phyloP scores from a whole-genome alignment of 805 yeast genomes.

The Saturnispora serradocipensis region DNA sequence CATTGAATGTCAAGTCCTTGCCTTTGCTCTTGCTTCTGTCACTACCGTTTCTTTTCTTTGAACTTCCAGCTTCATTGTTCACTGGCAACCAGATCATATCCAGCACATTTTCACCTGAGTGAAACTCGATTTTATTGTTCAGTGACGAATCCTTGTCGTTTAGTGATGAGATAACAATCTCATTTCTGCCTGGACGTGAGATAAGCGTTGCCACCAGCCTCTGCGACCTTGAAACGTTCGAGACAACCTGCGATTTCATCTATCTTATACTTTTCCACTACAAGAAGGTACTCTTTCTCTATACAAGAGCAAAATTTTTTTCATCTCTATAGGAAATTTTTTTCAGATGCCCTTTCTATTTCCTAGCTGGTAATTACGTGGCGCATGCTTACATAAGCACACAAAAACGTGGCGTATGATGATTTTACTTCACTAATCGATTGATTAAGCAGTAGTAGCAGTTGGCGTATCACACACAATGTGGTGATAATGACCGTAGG shows the following conservation, averaged over 20 bases:
- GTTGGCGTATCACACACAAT: background rate
- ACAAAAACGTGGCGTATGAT: background rate
- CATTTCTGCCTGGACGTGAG: constrained; percentile 36
- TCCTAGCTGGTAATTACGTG: background rate
- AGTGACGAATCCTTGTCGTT: constrained; percentile 8
- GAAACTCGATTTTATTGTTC: constrained; percentile 32
- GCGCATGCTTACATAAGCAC: background rate
- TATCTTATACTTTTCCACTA: background rate
- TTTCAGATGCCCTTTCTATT: background rate
- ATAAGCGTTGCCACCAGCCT: constrained; percentile 26
- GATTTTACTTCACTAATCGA: background rate
- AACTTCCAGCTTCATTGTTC: constrained; percentile 1
- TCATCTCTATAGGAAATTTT: background rate
- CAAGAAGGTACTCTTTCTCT: background rate
- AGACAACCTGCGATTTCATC: constrained; percentile 9
- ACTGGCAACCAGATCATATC: constrained; percentile 31
- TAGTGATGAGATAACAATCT: constrained; percentile 34
- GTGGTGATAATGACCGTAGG: background rate
- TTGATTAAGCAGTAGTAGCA: background rate
- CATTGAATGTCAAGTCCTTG: constrained; percentile 1
- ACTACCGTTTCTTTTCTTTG: constrained; percentile 6
- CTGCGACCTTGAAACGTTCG: constrained; percentile 2
- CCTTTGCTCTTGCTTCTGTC: constrained; percentile 7
- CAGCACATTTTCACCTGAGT: constrained; percentile 30
- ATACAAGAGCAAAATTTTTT: background rate